Evolutionary conservation across 805 yeast genomes (phyloP).

Genomic region (Teunomyces barrocoloradensis): DNA sequence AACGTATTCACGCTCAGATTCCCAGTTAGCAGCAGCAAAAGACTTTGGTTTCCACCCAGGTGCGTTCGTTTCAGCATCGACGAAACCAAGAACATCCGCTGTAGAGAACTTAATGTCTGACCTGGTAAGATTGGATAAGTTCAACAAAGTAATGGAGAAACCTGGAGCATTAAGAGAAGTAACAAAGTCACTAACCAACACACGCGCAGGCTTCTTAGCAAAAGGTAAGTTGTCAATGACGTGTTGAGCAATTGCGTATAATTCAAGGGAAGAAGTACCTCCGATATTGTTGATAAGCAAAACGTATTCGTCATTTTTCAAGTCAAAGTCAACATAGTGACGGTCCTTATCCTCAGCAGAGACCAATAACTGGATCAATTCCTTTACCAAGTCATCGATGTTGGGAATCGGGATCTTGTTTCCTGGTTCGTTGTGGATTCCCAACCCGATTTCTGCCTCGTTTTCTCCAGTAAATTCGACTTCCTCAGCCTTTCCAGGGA

Average conservation of each 20-base stretch:
- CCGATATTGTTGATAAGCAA: slow-evolving; percentile 83
- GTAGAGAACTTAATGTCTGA: slow-evolving; percentile 26
- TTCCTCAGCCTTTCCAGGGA: slow-evolving; percentile 65
- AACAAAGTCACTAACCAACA: slow-evolving; percentile 74
- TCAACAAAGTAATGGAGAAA: slow-evolving; percentile 78
- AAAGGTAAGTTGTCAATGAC: slow-evolving; percentile 52
- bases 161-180: slow-evolving; percentile 94
- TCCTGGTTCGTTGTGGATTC: slow-evolving; percentile 95
- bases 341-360: slow-evolving; percentile 71
- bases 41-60: slow-evolving; percentile 73
- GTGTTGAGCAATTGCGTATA: slow-evolving; percentile 67
- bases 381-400: slow-evolving; percentile 54
- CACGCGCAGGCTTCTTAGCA: slow-evolving; percentile 62
- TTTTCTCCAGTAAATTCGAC: slow-evolving; percentile 49
- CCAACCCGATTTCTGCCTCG: slow-evolving; percentile 90
- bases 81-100: slow-evolving; percentile 41
- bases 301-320: slow-evolving; percentile 60
- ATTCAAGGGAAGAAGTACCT: slow-evolving; percentile 79
- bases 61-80: slow-evolving; percentile 74
- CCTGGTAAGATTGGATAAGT: slow-evolving; percentile 50
- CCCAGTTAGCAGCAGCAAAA: slow-evolving; percentile 30
- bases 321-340: slow-evolving; percentile 68
- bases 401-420: slow-evolving; percentile 70
- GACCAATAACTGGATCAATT: slow-evolving; percentile 60
- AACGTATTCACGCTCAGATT: slow-evolving; percentile 21